Percentiles rank a stretch among this genome's conserved stretches.
phyloP scores from a whole-genome alignment of 306 rosid species.

The Oxytropis ochrocephala region DNA sequence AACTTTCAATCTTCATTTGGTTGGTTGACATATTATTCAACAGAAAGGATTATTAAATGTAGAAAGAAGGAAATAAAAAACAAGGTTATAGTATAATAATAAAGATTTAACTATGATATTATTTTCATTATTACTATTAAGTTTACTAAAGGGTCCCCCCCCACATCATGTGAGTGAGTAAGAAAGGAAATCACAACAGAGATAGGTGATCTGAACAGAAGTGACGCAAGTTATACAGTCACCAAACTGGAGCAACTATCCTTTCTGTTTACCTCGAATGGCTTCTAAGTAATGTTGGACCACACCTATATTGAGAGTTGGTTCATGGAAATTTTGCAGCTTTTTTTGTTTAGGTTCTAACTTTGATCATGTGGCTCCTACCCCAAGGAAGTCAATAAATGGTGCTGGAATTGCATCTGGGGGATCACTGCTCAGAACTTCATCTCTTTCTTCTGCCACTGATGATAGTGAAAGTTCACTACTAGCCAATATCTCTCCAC shows the following conservation, averaged over 20 bases:
- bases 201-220: slow-evolving; percentile 33
- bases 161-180: slow-evolving; percentile 31
- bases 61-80: too few species aligned
- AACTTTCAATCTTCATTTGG: slow-evolving; percentile 6
- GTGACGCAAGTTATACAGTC: slow-evolving; percentile 45
- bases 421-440: slow-evolving; percentile 12
- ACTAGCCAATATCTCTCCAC: slow-evolving; percentile 20
- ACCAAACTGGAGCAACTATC: slow-evolving; percentile 44
- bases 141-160: slow-evolving; percentile 33
- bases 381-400: slow-evolving; percentile 95
- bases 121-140: slow-evolving; percentile 9
- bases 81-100: not conserved
- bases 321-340: slow-evolving; percentile 35
- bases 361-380: slow-evolving; percentile 77
- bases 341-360: slow-evolving; percentile 28
- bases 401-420: slow-evolving; percentile 43
- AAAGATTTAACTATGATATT: not conserved
- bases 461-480: slow-evolving; percentile 44
- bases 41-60: not conserved
- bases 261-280: slow-evolving; percentile 56
- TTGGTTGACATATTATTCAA: not conserved
- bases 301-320: slow-evolving; percentile 46
- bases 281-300: slow-evolving; percentile 54
- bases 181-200: slow-evolving; percentile 34
- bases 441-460: slow-evolving; percentile 30